Percentiles rank a stretch among this genome's conserved stretches.
Conservation (phyloP, 352 stramenopile species). For the Elongisporangium senticosum region DNA sequence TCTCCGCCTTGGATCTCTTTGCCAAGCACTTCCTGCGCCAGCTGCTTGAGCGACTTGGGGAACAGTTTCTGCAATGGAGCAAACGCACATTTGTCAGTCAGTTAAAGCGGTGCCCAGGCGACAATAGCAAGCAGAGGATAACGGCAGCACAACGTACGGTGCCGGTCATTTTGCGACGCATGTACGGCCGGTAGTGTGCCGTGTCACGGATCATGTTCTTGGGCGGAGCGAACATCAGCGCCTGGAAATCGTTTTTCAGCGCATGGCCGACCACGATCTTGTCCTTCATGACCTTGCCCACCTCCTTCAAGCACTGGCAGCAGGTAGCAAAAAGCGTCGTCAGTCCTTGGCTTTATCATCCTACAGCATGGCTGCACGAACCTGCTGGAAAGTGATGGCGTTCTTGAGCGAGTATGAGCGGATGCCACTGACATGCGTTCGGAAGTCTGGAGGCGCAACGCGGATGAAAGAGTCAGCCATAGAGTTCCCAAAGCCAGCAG, state of each 20-base stretch:
- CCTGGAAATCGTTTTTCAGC: slow-evolving; percentile 84
- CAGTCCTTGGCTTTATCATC: not conserved
- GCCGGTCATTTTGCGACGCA: slow-evolving; percentile 80
- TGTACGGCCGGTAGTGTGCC: slow-evolving; percentile 80
- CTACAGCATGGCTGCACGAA: slow-evolving; percentile 3
- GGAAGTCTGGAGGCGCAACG: slow-evolving; percentile 41
- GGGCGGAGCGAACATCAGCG: slow-evolving; percentile 79
- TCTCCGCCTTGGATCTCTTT: slow-evolving; percentile 74
- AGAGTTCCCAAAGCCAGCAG: not conserved
- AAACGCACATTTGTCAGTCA: slow-evolving; percentile 1
- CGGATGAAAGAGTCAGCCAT: not conserved
- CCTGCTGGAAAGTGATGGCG: slow-evolving; percentile 68
- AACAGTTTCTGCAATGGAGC: slow-evolving; percentile 61
- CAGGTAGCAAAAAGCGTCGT: slow-evolving; percentile 3
- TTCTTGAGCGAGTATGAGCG: slow-evolving; percentile 58
- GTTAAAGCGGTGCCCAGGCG: not conserved
- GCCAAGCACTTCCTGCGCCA: slow-evolving; percentile 62
- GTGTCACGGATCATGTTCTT: slow-evolving; percentile 80
- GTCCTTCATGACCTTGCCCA: slow-evolving; percentile 72
- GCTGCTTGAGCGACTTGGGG: slow-evolving; percentile 75
- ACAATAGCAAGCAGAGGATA: not conserved
- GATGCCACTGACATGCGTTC: slow-evolving; percentile 84
- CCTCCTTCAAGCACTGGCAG: slow-evolving; percentile 68
- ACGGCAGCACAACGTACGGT: slow-evolving; percentile 36
- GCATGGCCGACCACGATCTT: slow-evolving; percentile 83